Base-by-base conservation (phyloP, 331 rosid genomes). In the Rhamnella rubrinervis region DNA sequence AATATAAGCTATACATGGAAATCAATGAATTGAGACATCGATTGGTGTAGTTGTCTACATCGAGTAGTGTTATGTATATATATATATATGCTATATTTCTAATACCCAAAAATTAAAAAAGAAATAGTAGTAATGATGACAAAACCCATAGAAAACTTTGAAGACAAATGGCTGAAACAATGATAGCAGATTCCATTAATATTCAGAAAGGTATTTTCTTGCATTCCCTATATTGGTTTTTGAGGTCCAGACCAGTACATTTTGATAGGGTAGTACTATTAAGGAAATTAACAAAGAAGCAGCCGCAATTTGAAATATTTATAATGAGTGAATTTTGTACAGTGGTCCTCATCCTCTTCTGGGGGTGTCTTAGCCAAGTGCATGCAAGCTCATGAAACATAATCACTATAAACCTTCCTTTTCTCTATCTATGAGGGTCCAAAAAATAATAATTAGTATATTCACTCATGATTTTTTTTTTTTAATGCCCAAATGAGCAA, bases 381-480 rank as follows among this genome's bases (percentile, higher is more conserved):
- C 76, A 58, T 79, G 72, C 79, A 69, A 78, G 76, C 83, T 79
- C 83, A 74, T 51, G 64, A 65, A 71, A 71, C 51, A 68, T 59
- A 40, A 71, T 78, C 76, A 78, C 60, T 55, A 19, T 55, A 19
- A 20, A 13, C 16, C 46, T 57, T 21, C 44, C 61, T 26, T 52
- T 17, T 20, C 52, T 18, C 39, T 20, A 0, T 31, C 5, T 31
- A 31, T 31, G 35, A 6, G 65, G 65, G 61, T 63, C 67, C 71
- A 31, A 40, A 40, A 40, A 7, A 40, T 1, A 40, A 40, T 40
- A 40, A 40, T 40, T 1, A 40, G 8, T 40, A 40, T 40, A 7
- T 40, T 40, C 47, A 7, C 47, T 40, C 47, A 40, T 40, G 47
- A 40, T 40, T 40, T 40, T 8, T 40, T 7, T 1, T 11, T 11